phyloP scores from a whole-genome alignment of 352 stramenopile genomes.

The Phytopythium aichiense region DNA sequence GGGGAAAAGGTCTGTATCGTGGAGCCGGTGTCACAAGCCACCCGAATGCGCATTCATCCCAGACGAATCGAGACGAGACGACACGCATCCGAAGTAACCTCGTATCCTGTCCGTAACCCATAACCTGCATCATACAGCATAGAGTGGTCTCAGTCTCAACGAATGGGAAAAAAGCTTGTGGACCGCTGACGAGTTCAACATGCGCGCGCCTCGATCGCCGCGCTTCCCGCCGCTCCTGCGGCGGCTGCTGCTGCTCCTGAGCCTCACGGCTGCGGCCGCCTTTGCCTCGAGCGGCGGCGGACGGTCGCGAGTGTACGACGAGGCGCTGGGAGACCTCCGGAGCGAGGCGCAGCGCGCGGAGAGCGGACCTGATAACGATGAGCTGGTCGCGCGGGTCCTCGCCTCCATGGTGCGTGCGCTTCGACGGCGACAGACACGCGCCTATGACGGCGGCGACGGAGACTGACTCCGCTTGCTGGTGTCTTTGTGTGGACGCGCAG shows the following conservation, averaged over 20 bases:
- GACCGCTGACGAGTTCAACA: constrained; percentile 8
- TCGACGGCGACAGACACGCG: background rate
- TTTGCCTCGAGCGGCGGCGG: background rate
- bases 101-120: background rate
- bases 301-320: constrained; percentile 14
- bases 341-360: background rate
- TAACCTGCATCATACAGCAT: background rate
- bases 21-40: background rate
- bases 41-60: constrained; percentile 2
- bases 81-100: too few relatives aligned
- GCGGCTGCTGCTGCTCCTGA: background rate
- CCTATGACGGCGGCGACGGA: too few relatives aligned
- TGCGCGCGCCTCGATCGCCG: constrained; percentile 12
- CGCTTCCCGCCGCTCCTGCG: too few relatives aligned
- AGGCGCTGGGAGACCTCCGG: constrained; percentile 9
- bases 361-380: background rate
- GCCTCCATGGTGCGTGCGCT: constrained; percentile 1
- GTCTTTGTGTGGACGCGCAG: constrained; percentile 17
- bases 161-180: constrained; percentile 28
- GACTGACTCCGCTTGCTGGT: too few relatives aligned
- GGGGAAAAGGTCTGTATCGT: too few relatives aligned
- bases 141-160: background rate
- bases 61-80: too few relatives aligned
- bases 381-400: background rate
- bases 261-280: background rate